Evolutionary conservation across 2,329 filamentous ascomycete genomes (phyloP).

Genomic region (Triangularia setosa): DNA sequence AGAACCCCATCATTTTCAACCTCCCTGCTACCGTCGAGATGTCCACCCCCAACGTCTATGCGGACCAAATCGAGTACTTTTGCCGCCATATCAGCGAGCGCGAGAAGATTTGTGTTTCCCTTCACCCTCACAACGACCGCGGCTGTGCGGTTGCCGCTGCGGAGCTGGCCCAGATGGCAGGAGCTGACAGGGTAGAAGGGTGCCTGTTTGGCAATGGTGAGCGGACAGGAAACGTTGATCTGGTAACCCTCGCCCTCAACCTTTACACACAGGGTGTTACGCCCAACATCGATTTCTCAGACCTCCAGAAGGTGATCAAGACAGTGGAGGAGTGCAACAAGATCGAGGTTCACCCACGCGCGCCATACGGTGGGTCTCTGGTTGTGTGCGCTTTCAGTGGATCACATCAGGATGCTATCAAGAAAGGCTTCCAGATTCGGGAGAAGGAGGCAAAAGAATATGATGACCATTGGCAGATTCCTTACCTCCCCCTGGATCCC

Average conservation of each 20-base stretch:
- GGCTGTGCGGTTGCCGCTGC: slow-evolving; percentile 86
- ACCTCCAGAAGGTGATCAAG: slow-evolving; percentile 81
- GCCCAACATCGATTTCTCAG: slow-evolving; percentile 84
- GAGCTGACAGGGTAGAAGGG: slow-evolving; percentile 89
- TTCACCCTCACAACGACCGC: slow-evolving; percentile 93
- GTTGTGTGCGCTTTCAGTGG: slow-evolving; percentile 92
- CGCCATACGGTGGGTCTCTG: slow-evolving; percentile 85
- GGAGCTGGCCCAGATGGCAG: slow-evolving; percentile 93
- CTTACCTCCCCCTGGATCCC: slow-evolving; percentile 90
- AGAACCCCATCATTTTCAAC: slow-evolving; percentile 92
- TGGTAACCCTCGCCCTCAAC: slow-evolving; percentile 88
- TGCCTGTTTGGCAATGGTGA: slow-evolving; percentile 94
- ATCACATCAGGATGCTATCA: slow-evolving; percentile 93
- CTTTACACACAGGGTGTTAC: slow-evolving; percentile 90
- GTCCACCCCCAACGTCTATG: slow-evolving; percentile 90
- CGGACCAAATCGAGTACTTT: slow-evolving; percentile 95
- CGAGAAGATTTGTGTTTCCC: slow-evolving; percentile 81
- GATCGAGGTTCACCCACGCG: slow-evolving; percentile 85
- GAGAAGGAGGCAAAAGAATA: slow-evolving; percentile 54
- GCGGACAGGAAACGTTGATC: slow-evolving; percentile 90
- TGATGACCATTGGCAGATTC: slow-evolving; percentile 75
- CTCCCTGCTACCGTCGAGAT: slow-evolving; percentile 94
- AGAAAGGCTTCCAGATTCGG: slow-evolving; percentile 78
- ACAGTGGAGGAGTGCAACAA: slow-evolving; percentile 90
- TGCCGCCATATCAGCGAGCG: slow-evolving; percentile 79